Base-by-base conservation (phyloP, 2,329 filamentous ascomycete species). In the Pochonia chlamydosporia region DNA sequence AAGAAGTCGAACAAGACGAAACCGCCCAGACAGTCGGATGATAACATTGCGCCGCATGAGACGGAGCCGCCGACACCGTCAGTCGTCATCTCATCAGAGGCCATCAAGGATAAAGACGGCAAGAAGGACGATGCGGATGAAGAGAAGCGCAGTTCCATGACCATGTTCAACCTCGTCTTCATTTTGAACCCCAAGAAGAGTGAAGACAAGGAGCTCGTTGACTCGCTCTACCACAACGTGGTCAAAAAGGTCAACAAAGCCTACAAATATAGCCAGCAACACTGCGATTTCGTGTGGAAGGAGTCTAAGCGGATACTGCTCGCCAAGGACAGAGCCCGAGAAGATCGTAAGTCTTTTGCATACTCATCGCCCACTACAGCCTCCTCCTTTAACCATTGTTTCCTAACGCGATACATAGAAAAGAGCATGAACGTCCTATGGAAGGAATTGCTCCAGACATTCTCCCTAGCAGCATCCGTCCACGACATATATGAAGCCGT, bases 141-240 rank as follows among this genome's bases (percentile, higher is more conserved):
- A 51, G 74, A 81, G 59, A 84, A 87, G 62, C 73, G 74, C 55
- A 81, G 77, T 54, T 80, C 81, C 40, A 91, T 97, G 87, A 90
- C 85, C 52, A 97, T 97, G 92, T 99, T 99, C 69, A 95, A 96
- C 64, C 79, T 96, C 10, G 90, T 97, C 21, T 97, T 97, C 64
- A 87, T 96, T 43, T 72, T 96, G 54, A 86, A 89, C 55, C 87
- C 90, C 3, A 85, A 84, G 43, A 81, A 84, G 44, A 74, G 91
- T 48, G 87, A 96, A 60, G 83, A 86, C 54, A 86, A 87, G 48
- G 75, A 78, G 72, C 59, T 95, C 40, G 79, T 85, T 37, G 87
- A 95, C 53, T 84, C 71, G 5, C 66, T 96, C 61, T 96, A 96
- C 63, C 78, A 87, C 46, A 87, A 96, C 63, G 85, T 97, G 33